Evolutionary conservation across 208 protist species (phyloP), one percentile per base, ranked within the genome.

Genomic region (Leishmania gerbilli): DNA sequence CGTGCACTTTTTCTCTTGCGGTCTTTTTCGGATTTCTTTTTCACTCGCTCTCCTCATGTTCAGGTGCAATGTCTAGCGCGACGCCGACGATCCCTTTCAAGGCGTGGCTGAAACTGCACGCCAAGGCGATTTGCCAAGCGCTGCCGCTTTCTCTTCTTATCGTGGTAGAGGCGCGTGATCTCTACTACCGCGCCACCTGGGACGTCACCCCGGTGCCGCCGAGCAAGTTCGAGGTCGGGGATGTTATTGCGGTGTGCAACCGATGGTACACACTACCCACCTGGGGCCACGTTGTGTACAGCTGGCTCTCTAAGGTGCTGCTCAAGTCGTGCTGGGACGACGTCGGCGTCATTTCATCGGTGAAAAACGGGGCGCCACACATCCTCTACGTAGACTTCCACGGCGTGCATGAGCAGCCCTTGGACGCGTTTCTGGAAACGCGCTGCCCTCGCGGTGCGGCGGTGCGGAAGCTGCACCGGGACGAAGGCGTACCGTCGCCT

Each of bases 311-410:
- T 51, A 98, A 98, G 85, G 89, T 91, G 47, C 84, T 96, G 27
- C 78, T 96, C n/a, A 98, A 96, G 86, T 93, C 91, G 1, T 85
- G 84, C 56, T 98, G 93, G 92, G 95, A 98, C 80, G 95, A 98
- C 78, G 91, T 96, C 21, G 93, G 83, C n/a, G 90, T 98, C 71
- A 88, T 98, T 77, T 87, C 78, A 37, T 71, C 78, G 55, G 79
- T 79, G 27, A 82, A 78, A 34, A 88, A 93, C 37, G 90, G 88
- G 3, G 85, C 87, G 55, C 92, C 94, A 45, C 74, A 94, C 76
- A 80, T 98, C 49, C 84, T 93, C 53, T 95, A 88, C 78, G 90
- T 82, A 60, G 95, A 98, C 81, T 94, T 93, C 74, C 79, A 58
- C 34, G 91, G 92, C 24, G 90, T 87, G 31, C 87, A 93, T 49